Evolutionary conservation across 768 basidiomycete species (phyloP), one percentile per base, ranked within the genome.

Genomic region (Mycena belliarum): DNA sequence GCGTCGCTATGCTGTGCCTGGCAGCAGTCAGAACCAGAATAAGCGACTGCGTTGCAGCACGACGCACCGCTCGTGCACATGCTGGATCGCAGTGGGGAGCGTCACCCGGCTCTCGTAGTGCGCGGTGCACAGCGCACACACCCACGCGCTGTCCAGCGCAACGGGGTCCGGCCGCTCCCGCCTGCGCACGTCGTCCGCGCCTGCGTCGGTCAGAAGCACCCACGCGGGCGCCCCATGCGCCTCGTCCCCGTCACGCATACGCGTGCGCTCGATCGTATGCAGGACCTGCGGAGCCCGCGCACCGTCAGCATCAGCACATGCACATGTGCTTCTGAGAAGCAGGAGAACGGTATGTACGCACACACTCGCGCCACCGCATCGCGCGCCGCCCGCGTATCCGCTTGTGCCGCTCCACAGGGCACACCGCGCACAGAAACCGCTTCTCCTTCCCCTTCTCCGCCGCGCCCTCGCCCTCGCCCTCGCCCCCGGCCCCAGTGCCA

Each of bases 121-220:
- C 7, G 23, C 45, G 21, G 65, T 33, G 41, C 61, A 68, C 24
- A 63, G 33, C 15, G 55, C 50, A 46, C 63, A 66, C 12, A 44
- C 38, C 66, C 66, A 65, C 20, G 61, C 46, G 6, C 7, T 6
- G 40, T 50, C 55, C 5, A 11, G 9, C 29, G 54, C 37, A 53
- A 57, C 52, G 12, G 59, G 55, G 52, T 60, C 60, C 20, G 46
- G 44, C 4, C 3, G 8, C 46, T 66, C 62, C 21, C 57, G 46
- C 32, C 59, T 12, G 0, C 50, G 44, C 15, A 65, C 43, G 23
- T 67, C 64, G 10, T 49, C 46, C 24, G 28, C 57, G 32, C 60
- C 64, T 43, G 52, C 63, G 20, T 61, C 57, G 26, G 56, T 61
- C 12, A 67, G 49, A 1, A 65, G 49, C 55, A 46, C 55, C 57